These are phyloP conservation scores for Micractinium sp. DNA, from an alignment of 139 green algal species.

Conservation along the genomic window DNA sequence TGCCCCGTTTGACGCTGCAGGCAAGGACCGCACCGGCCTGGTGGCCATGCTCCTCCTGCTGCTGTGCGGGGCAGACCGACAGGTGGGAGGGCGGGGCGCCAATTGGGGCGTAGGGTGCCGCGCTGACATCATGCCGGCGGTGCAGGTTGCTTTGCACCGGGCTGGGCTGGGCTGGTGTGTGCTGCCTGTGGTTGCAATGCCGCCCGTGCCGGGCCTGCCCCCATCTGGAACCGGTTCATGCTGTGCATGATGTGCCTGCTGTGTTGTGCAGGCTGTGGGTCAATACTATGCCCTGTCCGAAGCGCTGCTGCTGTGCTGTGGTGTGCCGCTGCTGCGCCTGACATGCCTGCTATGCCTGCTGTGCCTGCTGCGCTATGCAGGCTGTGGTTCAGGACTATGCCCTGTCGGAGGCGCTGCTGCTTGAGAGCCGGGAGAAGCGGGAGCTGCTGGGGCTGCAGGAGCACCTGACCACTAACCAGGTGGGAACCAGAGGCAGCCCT, in stretches of 20 bases:
- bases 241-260: too few species aligned
- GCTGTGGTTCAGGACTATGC: conserved; percentile 55
- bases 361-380: conserved; percentile 3
- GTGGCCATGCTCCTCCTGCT: conserved; percentile 61
- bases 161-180: too few species aligned
- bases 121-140: too few species aligned
- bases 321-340: neutral
- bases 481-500: neutral
- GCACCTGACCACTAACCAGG: conserved; percentile 54
- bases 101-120: neutral
- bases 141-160: too few species aligned
- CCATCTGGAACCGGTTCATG: too few species aligned
- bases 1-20: conserved; percentile 5
- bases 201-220: too few species aligned
- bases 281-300: neutral
- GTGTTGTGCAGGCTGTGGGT: too few species aligned
- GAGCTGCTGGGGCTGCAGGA: conserved; percentile 39
- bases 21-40: conserved; percentile 65
- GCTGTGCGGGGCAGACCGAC: conserved; percentile 44
- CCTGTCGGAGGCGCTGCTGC: conserved; percentile 49
- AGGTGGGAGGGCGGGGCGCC: conserved; percentile 19
- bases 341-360: neutral
- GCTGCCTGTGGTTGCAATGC: too few species aligned
- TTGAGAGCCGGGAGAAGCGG: conserved; percentile 40
- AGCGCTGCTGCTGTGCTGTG: too few species aligned